Percentiles rank a stretch among this genome's conserved stretches.
These are phyloP conservation scores for Stenocarpella maydis DNA, from an alignment of 2,329 filamentous ascomycete species.

Conservation along the genomic window DNA sequence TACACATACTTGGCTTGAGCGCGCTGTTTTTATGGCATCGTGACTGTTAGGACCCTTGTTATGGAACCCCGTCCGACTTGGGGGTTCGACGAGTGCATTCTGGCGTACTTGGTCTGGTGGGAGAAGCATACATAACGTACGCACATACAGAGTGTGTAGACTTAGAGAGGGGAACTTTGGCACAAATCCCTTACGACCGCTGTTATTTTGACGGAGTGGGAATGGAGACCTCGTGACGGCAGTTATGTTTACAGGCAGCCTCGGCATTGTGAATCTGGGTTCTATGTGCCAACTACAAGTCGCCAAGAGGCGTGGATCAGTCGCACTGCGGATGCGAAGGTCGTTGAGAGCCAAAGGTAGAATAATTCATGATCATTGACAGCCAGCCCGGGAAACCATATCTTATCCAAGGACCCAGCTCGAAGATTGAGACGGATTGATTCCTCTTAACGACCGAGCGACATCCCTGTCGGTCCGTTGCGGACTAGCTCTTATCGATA, in stretches of 20 bases:
- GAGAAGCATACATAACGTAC: background rate
- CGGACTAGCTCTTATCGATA: conserved; percentile 3
- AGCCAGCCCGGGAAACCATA: too few species aligned
- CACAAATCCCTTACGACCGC: background rate
- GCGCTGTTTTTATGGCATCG: background rate
- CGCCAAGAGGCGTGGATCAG: too few species aligned
- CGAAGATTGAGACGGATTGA: too few species aligned
- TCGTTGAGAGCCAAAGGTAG: too few species aligned
- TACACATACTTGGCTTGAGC: conserved; percentile 75
- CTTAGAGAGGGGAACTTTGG: background rate
- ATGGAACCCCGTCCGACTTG: background rate
- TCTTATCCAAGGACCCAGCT: too few species aligned
- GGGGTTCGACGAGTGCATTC: conserved; percentile 4
- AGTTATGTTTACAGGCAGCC: background rate
- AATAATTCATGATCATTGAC: too few species aligned
- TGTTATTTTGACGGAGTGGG: background rate
- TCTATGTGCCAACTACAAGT: background rate
- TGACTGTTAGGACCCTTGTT: background rate
- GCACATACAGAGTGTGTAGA: background rate
- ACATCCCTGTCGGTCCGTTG: conserved; percentile 3
- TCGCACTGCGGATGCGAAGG: too few species aligned
- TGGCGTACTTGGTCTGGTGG: conserved; percentile 7
- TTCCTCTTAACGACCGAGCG: too few species aligned
- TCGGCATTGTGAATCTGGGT: background rate
- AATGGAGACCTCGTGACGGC: too few species aligned